Percentiles rank a stretch among this genome's conserved stretches.
These are phyloP conservation scores for Trichoderma erinaceum DNA, from an alignment of 495 filamentous ascomycete species.

Conservation along the genomic window DNA sequence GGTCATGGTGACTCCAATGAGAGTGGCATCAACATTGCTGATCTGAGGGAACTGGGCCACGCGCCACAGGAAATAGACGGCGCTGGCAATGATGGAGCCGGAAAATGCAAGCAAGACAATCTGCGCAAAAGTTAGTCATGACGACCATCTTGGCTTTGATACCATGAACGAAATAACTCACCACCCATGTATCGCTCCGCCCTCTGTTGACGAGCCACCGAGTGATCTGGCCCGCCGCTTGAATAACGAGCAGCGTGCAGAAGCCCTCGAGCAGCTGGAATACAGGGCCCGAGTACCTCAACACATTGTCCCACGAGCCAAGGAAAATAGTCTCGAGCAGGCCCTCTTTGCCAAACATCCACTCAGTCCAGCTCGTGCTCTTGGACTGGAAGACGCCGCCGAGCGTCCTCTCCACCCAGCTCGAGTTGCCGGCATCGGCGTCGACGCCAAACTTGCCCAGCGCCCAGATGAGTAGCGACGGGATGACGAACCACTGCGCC, in stretches of 20 bases:
- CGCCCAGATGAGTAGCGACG: slow-evolving; percentile 84
- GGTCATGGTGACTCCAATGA: slow-evolving; percentile 88
- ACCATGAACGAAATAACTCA: slow-evolving; percentile 37
- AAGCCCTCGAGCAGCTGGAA: slow-evolving; percentile 96
- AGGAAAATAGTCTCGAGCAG: slow-evolving; percentile 70
- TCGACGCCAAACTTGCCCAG: slow-evolving; percentile 91
- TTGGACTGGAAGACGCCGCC: slow-evolving; percentile 53
- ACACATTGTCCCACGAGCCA: slow-evolving; percentile 80
- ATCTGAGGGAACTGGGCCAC: slow-evolving; percentile 91
- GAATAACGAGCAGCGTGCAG: slow-evolving; percentile 92
- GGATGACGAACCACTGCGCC: slow-evolving; percentile 78
- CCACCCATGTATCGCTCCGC: slow-evolving; percentile 94
- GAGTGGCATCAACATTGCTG: slow-evolving; percentile 83
- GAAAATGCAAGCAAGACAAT: slow-evolving; percentile 84
- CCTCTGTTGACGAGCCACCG: slow-evolving; percentile 89
- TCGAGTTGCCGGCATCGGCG: slow-evolving; percentile 50
- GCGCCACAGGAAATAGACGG: slow-evolving; percentile 93
- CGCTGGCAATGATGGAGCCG: slow-evolving; percentile 83
- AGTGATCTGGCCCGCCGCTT: slow-evolving; percentile 90
- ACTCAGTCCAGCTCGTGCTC: slow-evolving; percentile 60
- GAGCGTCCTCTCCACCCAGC: slow-evolving; percentile 79
- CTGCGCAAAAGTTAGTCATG: slow-evolving; percentile 40
- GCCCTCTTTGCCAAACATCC: slow-evolving; percentile 78
- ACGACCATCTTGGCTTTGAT: neutral
- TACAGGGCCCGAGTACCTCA: slow-evolving; percentile 89